phyloP scores from a whole-genome alignment of 148 eudicot species.

The Fagopyrum tataricum region DNA sequence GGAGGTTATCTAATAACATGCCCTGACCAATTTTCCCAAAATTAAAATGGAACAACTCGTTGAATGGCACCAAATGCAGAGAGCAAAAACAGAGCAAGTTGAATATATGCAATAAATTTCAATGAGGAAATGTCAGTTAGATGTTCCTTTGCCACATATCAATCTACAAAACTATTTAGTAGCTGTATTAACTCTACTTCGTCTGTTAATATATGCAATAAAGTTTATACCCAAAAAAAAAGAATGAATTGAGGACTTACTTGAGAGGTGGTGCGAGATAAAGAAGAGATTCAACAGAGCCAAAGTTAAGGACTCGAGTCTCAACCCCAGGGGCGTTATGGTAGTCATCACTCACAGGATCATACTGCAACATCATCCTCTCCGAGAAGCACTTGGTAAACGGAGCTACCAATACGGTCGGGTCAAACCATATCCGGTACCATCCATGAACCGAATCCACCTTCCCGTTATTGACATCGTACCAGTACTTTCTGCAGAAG shows the following conservation, averaged over 20 bases:
- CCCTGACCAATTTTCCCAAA: too few species aligned
- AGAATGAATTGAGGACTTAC: conserved; percentile 24
- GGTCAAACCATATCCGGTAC: conserved; percentile 94
- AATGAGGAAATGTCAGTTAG: too few species aligned
- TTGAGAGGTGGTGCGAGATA: conserved; percentile 76
- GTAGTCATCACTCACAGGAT: conserved; percentile 58
- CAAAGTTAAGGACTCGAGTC: conserved; percentile 62
- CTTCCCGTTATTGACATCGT: conserved; percentile 24
- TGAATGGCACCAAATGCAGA: too few species aligned
- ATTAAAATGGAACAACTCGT: too few species aligned
- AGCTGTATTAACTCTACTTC: too few species aligned
- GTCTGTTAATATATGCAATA: background rate
- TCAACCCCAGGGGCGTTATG: conserved; percentile 83
- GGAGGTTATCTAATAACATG: too few species aligned
- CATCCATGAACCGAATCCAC: conserved; percentile 38
- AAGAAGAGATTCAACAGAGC: conserved; percentile 51
- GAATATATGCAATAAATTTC: too few species aligned
- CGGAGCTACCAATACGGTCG: conserved; percentile 51
- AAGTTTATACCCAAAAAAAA: background rate
- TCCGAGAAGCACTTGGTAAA: conserved; percentile 69
- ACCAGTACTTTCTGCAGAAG: conserved; percentile 35
- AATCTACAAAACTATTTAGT: too few species aligned
- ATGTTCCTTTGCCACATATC: too few species aligned
- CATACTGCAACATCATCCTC: conserved; percentile 75
- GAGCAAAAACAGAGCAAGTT: too few species aligned